Conservation (phyloP, 2,329 filamentous ascomycete genomes). For the Aspergillus tanneri region DNA sequence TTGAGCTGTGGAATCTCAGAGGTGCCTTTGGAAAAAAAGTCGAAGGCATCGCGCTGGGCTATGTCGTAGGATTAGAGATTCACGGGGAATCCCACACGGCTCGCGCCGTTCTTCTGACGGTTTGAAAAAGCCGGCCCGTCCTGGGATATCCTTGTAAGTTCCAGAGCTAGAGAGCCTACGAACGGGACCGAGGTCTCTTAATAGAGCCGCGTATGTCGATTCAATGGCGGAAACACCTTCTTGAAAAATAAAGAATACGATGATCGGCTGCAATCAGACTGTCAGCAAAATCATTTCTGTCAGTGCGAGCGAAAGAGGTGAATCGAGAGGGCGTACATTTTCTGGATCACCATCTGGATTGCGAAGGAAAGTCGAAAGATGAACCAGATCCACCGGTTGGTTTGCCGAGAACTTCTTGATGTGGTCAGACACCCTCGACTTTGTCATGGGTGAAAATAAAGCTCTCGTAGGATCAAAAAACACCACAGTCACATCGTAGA, state of each 20-base stretch:
- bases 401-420: constrained; percentile 11
- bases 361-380: constrained; percentile 9
- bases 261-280: constrained; percentile 7
- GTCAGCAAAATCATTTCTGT: background rate
- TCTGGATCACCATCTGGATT: constrained; percentile 2
- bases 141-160: constrained; percentile 44
- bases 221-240: constrained; percentile 7
- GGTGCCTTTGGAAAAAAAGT: constrained; percentile 33
- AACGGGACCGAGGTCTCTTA: constrained; percentile 41
- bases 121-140: constrained; percentile 37
- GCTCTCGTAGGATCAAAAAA: constrained; percentile 11
- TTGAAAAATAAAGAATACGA: constrained; percentile 10
- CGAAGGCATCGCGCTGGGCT: constrained; percentile 34
- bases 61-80: constrained; percentile 40
- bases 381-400: constrained; percentile 12
- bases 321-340: constrained; percentile 8
- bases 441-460: constrained; percentile 8
- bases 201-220: constrained; percentile 15
- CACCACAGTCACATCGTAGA: constrained; percentile 39
- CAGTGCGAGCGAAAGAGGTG: no score
- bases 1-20: constrained; percentile 27
- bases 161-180: constrained; percentile 29
- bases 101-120: constrained; percentile 40
- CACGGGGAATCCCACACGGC: constrained; percentile 43
- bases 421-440: constrained; percentile 7